Percentiles rank a stretch among this genome's conserved stretches.
phyloP scores from a whole-genome alignment of 345 rosid species.

The Boechera stricta region DNA sequence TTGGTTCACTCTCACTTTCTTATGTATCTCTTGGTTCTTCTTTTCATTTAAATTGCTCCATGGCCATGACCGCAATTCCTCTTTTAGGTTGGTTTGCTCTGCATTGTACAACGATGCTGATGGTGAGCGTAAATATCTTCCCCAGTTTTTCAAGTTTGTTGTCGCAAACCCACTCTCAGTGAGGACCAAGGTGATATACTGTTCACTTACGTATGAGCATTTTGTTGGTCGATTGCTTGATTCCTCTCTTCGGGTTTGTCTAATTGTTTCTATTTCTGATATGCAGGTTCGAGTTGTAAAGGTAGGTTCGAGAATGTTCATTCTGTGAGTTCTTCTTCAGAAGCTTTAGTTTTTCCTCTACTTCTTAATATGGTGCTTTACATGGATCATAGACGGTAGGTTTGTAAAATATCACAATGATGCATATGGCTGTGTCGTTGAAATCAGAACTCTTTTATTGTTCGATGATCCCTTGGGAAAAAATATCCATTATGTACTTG shows the following conservation, averaged over 20 bases:
- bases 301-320: conserved; percentile 51
- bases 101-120: conserved; percentile 87
- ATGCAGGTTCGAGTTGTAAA: conserved; percentile 91
- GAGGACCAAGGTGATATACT: conserved; percentile 73
- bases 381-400: neutral
- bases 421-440: conserved; percentile 15
- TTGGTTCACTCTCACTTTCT: conserved; percentile 35
- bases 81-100: conserved; percentile 84
- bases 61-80: neutral
- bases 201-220: neutral
- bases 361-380: neutral
- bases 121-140: conserved; percentile 92
- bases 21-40: neutral
- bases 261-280: conserved; percentile 32
- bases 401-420: conserved; percentile 2
- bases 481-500: neutral
- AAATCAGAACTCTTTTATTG: neutral
- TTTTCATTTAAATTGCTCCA: conserved; percentile 4
- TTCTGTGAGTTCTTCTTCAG: conserved; percentile 4
- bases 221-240: neutral
- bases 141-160: conserved; percentile 92
- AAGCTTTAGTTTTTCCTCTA: conserved; percentile 10
- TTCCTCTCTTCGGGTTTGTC: conserved; percentile 2
- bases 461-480: neutral
- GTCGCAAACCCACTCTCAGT: conserved; percentile 95